Percentiles rank a stretch among this genome's conserved stretches.
Evolutionary conservation across 1,139 yeast genomes (phyloP).

Genomic region (Barnettozyma hawaiiensis): DNA sequence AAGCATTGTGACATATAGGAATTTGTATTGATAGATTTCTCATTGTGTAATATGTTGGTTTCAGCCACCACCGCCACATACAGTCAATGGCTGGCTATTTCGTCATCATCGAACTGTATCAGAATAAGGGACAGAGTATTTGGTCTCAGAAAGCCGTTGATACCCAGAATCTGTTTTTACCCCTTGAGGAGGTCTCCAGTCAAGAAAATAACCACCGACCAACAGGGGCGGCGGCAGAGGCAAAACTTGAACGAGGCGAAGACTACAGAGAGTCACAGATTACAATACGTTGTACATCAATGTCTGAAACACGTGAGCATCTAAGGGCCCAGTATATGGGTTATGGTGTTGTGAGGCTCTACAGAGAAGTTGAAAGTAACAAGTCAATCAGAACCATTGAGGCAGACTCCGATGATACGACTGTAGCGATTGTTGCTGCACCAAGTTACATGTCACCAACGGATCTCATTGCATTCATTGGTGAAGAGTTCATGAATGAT

Average conservation of each 20-base stretch:
- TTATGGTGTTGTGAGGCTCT: conserved; percentile 67
- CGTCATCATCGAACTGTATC: background rate
- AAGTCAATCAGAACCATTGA: conserved; percentile 18
- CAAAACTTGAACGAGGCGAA: conserved; percentile 1
- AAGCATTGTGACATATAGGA: too few species aligned
- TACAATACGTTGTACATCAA: conserved; percentile 1
- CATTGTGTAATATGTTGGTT: too few species aligned
- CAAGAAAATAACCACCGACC: too few species aligned
- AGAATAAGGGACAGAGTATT: background rate
- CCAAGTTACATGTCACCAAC: conserved; percentile 87
- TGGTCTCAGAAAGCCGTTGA: background rate
- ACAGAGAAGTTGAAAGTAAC: conserved; percentile 36
- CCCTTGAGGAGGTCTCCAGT: background rate
- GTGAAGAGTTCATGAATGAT: conserved; percentile 48
- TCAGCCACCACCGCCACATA: background rate
- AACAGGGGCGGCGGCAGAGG: too few species aligned
- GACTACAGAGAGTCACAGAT: conserved; percentile 31
- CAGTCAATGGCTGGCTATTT: background rate
- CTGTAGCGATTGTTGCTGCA: conserved; percentile 74
- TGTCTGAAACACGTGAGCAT: conserved; percentile 8
- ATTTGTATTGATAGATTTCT: too few species aligned
- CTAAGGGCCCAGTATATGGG: conserved; percentile 44
- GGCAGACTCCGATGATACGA: conserved; percentile 50
- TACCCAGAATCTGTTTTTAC: background rate
- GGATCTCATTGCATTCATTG: conserved; percentile 73